These are phyloP conservation scores for Aspergillus sergii DNA, from an alignment of 2,329 filamentous ascomycete species.

Conservation along the genomic window DNA sequence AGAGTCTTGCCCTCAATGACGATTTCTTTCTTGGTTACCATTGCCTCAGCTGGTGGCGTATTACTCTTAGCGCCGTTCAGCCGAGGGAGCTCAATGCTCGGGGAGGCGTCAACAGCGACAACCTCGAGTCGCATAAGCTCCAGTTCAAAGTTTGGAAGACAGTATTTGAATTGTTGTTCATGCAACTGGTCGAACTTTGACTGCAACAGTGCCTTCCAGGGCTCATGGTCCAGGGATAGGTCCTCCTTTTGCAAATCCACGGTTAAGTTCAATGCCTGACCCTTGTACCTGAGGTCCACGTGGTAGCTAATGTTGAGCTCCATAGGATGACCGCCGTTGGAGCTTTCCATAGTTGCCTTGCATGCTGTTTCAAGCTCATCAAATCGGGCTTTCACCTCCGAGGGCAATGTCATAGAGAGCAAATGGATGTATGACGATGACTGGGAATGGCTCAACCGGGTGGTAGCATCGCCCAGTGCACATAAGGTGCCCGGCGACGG, in stretches of 20 bases:
- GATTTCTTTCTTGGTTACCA: conserved; percentile 44
- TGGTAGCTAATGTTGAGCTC: conserved; percentile 39
- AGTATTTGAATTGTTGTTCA: conserved; percentile 51
- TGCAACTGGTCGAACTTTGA: conserved; percentile 46
- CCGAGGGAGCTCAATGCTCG: conserved; percentile 42
- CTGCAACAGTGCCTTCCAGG: conserved; percentile 37
- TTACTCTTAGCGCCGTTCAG: conserved; percentile 30
- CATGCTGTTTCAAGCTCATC: conserved; percentile 40
- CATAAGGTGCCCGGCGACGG: conserved; percentile 54
- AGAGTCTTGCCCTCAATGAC: conserved; percentile 44
- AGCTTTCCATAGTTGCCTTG: conserved; percentile 41
- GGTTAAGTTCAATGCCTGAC: conserved; percentile 46
- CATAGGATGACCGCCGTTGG: conserved; percentile 21
- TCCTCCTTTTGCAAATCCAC: conserved; percentile 40
- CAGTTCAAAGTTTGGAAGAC: conserved; percentile 47
- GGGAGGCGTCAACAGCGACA: conserved; percentile 47
- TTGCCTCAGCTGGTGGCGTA: conserved; percentile 38
- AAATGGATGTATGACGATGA: conserved; percentile 50
- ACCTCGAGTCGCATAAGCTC: conserved; percentile 53
- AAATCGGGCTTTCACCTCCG: conserved; percentile 39
- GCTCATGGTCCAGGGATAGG: conserved; percentile 29
- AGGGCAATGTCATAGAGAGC: conserved; percentile 38
- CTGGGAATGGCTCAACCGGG: conserved; percentile 52
- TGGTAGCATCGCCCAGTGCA: conserved; percentile 54
- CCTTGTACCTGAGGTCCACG: conserved; percentile 52